Base-by-base conservation (phyloP, 352 stramenopile species). In the Saprolegnia diclina region DNA sequence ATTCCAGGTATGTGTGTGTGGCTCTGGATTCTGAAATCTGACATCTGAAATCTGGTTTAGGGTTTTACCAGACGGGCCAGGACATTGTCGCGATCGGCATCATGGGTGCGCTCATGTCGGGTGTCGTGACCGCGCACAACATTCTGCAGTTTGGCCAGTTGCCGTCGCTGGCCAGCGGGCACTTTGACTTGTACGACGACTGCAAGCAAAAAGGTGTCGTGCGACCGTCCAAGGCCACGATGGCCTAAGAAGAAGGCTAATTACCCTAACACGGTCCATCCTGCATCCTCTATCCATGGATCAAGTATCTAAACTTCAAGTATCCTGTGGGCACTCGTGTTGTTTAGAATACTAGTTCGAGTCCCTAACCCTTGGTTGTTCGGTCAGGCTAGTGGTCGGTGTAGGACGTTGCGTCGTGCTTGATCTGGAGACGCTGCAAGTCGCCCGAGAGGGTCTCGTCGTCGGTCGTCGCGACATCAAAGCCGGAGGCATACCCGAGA, bases 101-200 rank as follows among this genome's bases (percentile, higher is more conserved):
- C 35, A 59, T 59, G 52, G 52, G 52, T 10, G 24, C 52, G 24
- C 52, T 59, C 52, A 59, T 59, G 52, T 59, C 52, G 24, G 52
- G 52, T 9, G 52, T 59, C 52, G 52, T 59, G 24, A 59, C 52
- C 16, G 52, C 52, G 13, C 52, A 59, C 35, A 42, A 35, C 24
- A 59, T 59, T 24, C 52, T 59, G 11, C 1, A 24, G 3, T 59
- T 59, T 59, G 52, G 52, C 52, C 24, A 35, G 16, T 14, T 40
- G 52, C 35, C 52, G 35, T 59, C 52, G 11, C 52, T 59, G 3
- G 35, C 35, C 13, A 42, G 4, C 13, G 52, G 52, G 13, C 52
- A 59, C 19, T 59, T 59, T 24, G 52, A 59, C 19, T 24, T 59
- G 52, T 59, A 26, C 35, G 52, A 16, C 11, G 52, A 59, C 35